Evolutionary conservation across 768 basidiomycete species (phyloP).

Genomic region (Arthromyces matolae): DNA sequence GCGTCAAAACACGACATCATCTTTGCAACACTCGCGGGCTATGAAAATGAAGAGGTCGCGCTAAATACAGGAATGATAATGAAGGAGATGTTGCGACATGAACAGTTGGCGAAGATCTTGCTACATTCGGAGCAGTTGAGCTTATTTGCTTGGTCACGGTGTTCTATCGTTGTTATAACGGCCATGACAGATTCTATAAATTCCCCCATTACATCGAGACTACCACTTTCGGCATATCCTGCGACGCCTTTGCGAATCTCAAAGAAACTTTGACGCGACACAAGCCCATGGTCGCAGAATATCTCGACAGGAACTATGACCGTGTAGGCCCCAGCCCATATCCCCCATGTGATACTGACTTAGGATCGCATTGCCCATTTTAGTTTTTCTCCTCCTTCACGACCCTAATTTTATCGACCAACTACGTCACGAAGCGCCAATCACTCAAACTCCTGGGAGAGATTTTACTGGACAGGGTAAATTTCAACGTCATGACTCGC

Average conservation of each 20-base stretch:
- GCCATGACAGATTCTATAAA: conserved; percentile 75
- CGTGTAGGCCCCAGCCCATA: conserved; percentile 50
- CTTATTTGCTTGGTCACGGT: conserved; percentile 11
- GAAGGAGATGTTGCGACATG: conserved; percentile 94
- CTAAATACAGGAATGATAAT: conserved; percentile 98
- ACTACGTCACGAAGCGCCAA: conserved; percentile 99
- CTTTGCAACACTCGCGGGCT: conserved; percentile 86
- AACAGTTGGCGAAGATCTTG: conserved; percentile 84
- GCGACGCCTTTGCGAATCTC: conserved; percentile 95
- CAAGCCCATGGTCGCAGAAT: conserved; percentile 97
- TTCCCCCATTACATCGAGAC: conserved; percentile 97
- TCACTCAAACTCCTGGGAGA: conserved; percentile 97
- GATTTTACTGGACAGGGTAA: conserved; percentile 94
- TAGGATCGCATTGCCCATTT: conserved; percentile 1
- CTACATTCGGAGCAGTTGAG: conserved; percentile 91
- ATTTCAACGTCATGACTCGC: conserved; percentile 97
- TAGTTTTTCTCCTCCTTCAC: conserved; percentile 97
- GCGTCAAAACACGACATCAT: conserved; percentile 66
- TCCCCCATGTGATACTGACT: background rate
- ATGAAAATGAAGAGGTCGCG: conserved; percentile 93
- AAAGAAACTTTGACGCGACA: conserved; percentile 97
- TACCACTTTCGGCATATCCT: conserved; percentile 96
- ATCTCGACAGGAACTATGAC: conserved; percentile 96
- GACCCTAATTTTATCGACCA: conserved; percentile 85
- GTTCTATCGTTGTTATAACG: background rate